A percentile compares a stretch with the other conserved stretches of the same genome.
Conservation (phyloP, 345 rosid genomes). For the Cardamine chenopodiifolia region DNA sequence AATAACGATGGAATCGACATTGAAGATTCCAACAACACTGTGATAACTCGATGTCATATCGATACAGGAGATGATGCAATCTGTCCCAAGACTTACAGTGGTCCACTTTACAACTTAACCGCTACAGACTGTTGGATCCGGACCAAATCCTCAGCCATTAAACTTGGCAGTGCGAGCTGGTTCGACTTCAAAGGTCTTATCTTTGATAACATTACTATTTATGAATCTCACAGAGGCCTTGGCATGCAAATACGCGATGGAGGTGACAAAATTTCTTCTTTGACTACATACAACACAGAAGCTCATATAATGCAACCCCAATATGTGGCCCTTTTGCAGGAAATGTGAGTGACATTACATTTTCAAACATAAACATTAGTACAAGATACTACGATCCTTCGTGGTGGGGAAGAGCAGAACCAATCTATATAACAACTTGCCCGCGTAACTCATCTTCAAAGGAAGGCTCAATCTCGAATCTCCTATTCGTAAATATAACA, state of each 20-base stretch:
- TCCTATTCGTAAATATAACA: constrained; percentile 70
- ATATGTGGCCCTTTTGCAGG: constrained; percentile 51
- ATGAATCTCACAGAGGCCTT: constrained; percentile 85
- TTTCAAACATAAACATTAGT: constrained; percentile 81
- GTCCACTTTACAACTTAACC: constrained; percentile 71
- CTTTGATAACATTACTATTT: constrained; percentile 83
- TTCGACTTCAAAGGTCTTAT: constrained; percentile 66
- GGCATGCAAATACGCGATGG: constrained; percentile 92
- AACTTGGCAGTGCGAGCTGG: constrained; percentile 92
- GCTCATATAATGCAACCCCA: neutral
- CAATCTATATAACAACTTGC: constrained; percentile 87
- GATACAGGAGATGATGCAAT: constrained; percentile 95
- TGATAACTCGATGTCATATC: constrained; percentile 69
- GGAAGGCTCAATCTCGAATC: constrained; percentile 67
- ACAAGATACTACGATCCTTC: constrained; percentile 86
- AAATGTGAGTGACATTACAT: constrained; percentile 71
- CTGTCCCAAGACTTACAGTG: constrained; percentile 78
- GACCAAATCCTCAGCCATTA: constrained; percentile 91
- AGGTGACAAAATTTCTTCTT: constrained; percentile 50
- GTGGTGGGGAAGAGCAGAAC: constrained; percentile 98
- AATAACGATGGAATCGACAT: constrained; percentile 93
- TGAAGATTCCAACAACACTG: constrained; percentile 81
- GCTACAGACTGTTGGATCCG: constrained; percentile 86
- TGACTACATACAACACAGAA: neutral
- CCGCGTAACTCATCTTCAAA: constrained; percentile 50